These are phyloP conservation scores for Suillus subluteus DNA, from an alignment of 768 basidiomycete species.

Conservation along the genomic window DNA sequence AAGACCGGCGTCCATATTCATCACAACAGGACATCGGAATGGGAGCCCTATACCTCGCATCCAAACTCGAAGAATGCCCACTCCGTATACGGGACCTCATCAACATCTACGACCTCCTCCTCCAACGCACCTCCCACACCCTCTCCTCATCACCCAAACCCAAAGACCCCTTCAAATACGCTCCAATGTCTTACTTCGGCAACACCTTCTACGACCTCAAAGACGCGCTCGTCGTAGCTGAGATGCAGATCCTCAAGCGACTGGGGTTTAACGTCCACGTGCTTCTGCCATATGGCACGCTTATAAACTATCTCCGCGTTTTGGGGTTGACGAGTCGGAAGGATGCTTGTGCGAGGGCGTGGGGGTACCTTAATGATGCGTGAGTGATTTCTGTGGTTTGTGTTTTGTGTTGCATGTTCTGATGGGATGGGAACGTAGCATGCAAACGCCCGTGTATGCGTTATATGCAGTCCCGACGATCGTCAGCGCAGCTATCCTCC, in stretches of 20 bases:
- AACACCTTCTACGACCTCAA: constrained; percentile 92
- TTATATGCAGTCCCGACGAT: constrained; percentile 89
- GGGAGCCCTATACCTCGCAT: constrained; percentile 87
- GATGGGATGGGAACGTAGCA: constrained; percentile 45
- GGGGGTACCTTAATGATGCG: constrained; percentile 98
- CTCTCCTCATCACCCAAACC: constrained; percentile 30
- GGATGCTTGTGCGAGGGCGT: constrained; percentile 75
- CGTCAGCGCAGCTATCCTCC: constrained; percentile 86
- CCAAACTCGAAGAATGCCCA: constrained; percentile 92
- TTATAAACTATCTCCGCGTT: constrained; percentile 92
- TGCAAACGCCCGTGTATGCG: constrained; percentile 93
- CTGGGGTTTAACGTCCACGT: constrained; percentile 95
- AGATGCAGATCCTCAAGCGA: constrained; percentile 97
- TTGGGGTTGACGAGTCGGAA: constrained; percentile 80
- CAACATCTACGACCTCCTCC: constrained; percentile 89
- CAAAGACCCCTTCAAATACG: constrained; percentile 60
- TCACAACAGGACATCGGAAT: constrained; percentile 75
- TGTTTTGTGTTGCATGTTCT: not conserved
- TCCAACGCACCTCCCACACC: constrained; percentile 70
- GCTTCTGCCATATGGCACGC: constrained; percentile 89
- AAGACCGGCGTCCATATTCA: constrained; percentile 4
- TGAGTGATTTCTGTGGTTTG: constrained; percentile 44
- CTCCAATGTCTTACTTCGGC: constrained; percentile 89
- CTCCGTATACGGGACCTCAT: constrained; percentile 92
- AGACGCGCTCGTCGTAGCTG: constrained; percentile 89